Base-by-base conservation (phyloP, 2,329 filamentous ascomycete genomes). In the Scortechinia acanthostroma region DNA sequence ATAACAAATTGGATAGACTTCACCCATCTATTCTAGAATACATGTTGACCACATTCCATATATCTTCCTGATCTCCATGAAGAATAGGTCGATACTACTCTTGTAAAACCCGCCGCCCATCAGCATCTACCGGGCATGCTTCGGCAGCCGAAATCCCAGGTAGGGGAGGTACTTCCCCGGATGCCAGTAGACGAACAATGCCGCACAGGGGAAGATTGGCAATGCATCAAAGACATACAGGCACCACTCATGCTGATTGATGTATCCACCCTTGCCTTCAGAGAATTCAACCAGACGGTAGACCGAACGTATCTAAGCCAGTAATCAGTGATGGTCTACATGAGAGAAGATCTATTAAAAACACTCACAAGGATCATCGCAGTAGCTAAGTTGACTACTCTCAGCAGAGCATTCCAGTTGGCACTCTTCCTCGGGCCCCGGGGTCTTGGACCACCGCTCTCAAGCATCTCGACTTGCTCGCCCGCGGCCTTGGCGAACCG, bases 81-180 rank as follows among this genome's bases (percentile, higher is more conserved):
- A n/a, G n/a, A n/a, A n/a, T n/a, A n/a, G n/a, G n/a, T n/a, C n/a
- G n/a, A n/a, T n/a, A n/a, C n/a, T n/a, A n/a, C n/a, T n/a, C n/a
- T n/a, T n/a, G n/a, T n/a, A n/a, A n/a, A n/a, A n/a, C n/a, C n/a
- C n/a, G n/a, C n/a, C n/a, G n/a, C n/a, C n/a, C n/a, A n/a, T n/a
- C n/a, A n/a, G n/a, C n/a, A n/a, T 30, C 25, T 47, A 57, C 19
- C 52, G 50, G 40, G 56, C 53, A 28, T 58, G 50, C 43, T 57
- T 58, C 5, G 59, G 61, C 3, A 62, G 42, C 19, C 54, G 51
- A 22, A 62, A 58, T n/a, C 57, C 55, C 21, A 62, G 25, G 40
- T 59, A 58, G 1, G 59, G 59, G 17, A 61, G 48, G 43, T 63
- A 64, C 40, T 51, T 54, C 3, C 49, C 56, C 1, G 60, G 61